Base-by-base conservation (phyloP, 208 protist genomes). In the Phytomonas sp. region DNA sequence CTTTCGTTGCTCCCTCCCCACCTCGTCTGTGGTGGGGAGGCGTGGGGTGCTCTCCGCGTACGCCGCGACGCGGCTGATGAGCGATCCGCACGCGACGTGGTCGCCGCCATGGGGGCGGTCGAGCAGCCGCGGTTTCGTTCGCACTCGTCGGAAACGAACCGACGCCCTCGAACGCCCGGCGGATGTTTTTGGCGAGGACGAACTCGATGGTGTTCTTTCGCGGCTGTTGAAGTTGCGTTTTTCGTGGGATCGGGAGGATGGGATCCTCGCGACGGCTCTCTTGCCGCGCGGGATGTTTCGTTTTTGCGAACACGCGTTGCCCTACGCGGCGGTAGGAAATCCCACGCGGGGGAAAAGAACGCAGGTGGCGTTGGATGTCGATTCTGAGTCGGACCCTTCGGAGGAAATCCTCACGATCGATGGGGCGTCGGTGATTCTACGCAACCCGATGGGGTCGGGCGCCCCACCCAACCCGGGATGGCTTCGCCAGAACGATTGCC, bases 231-330 rank as follows among this genome's bases (percentile, higher is more conserved):
- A 88, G 69, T 60, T 92, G n/a, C 83, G 90, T 60, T 92, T 93
- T 72, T 65, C 82, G 62, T 96, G 90, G 88, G 90, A 96, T 76
- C 76, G 75, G 33, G 85, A 82, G 77, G 90, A 96, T 62, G 87
- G 78, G 43, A 69, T 96, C 20, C 43, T 89, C 23, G 79, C 81
- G 28, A 73, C 79, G 43, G 83, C 75, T 66, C 70, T 89, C 65
- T 82, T 96, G 29, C 87, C 90, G 20, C 64, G 66, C 28, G 80
- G 78, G 9, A 65, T 92, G 28, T 83, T 81, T 67, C 30, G 62
- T 20, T 62, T 78, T 60, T 80, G 79, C 13, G 82, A 74, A 60
- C 90, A 96, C 62, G 20, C 31, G 51, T 34, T 66, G 30, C 26
- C 66, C 60, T 40, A 63, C 60, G 34, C 68, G 61, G 36, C 62